Evolutionary conservation across 1,139 yeast species (phyloP).

Genomic region (Scheffersomyces titani): DNA sequence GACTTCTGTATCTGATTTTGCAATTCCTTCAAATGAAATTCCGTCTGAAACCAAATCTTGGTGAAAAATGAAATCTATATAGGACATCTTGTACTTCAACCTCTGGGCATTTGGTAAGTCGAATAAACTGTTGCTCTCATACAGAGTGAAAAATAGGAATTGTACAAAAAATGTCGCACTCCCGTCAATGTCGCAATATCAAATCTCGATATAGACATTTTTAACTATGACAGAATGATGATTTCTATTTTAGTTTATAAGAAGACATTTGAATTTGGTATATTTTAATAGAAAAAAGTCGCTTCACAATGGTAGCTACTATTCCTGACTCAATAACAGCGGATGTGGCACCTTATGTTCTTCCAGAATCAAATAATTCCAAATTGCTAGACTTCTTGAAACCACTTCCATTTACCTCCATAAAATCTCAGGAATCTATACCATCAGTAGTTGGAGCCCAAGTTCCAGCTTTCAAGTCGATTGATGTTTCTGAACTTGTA

Average conservation of each 20-base stretch:
- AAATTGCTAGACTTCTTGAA: slow-evolving; percentile 7
- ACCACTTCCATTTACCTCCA: slow-evolving; percentile 9
- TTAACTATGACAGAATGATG: not conserved
- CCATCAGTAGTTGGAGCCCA: not conserved
- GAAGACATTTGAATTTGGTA: too few species aligned
- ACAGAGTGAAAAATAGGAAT: too few species aligned
- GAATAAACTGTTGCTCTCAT: not conserved
- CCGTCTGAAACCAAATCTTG: not conserved
- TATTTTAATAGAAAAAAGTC: too few species aligned
- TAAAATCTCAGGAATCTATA: slow-evolving; percentile 5
- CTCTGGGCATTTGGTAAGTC: not conserved
- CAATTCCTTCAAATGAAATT: not conserved
- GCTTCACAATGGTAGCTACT: not conserved
- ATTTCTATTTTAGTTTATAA: too few species aligned
- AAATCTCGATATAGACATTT: not conserved
- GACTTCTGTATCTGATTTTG: not conserved
- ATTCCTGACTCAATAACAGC: not conserved
- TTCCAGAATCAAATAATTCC: slow-evolving; percentile 14
- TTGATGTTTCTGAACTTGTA: slow-evolving; percentile 26
- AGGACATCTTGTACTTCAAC: not conserved
- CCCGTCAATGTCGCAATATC: too few species aligned
- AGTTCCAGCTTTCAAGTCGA: slow-evolving; percentile 22
- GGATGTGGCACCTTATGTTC: slow-evolving; percentile 15
- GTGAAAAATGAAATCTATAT: not conserved
- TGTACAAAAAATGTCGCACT: too few species aligned